phyloP scores from a whole-genome alignment of 2,329 filamentous ascomycete species.

The Didymella keratinophila region DNA sequence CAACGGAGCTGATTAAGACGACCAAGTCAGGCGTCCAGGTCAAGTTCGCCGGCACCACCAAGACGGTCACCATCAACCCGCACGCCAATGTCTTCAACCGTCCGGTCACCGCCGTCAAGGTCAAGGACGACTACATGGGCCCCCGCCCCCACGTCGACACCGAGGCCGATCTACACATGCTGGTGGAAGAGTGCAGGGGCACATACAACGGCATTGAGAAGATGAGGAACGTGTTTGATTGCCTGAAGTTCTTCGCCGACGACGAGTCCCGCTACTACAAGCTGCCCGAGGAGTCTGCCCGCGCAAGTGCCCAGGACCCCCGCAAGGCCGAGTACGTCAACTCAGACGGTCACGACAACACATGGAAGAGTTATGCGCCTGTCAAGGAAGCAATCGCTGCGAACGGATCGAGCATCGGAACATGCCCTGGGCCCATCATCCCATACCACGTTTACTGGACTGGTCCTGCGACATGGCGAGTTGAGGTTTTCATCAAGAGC shows the following conservation, averaged over 20 bases:
- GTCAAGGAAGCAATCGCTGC: slow-evolving; percentile 45
- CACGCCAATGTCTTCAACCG: slow-evolving; percentile 64
- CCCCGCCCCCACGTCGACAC: slow-evolving; percentile 61
- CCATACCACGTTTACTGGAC: slow-evolving; percentile 67
- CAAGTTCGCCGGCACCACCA: slow-evolving; percentile 53
- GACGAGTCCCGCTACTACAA: slow-evolving; percentile 60
- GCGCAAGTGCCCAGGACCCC: slow-evolving; percentile 54
- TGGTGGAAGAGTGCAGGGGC: slow-evolving; percentile 63
- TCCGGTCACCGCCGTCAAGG: slow-evolving; percentile 58
- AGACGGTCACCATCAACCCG: slow-evolving; percentile 58
- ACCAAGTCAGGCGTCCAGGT: slow-evolving; percentile 52
- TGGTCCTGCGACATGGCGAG: slow-evolving; percentile 64
- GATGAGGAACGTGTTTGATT: slow-evolving; percentile 63
- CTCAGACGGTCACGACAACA: slow-evolving; percentile 54
- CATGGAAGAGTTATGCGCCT: slow-evolving; percentile 49
- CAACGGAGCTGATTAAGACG: slow-evolving; percentile 52
- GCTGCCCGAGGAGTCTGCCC: slow-evolving; percentile 51
- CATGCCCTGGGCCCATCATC: slow-evolving; percentile 63
- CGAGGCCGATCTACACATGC: slow-evolving; percentile 60
- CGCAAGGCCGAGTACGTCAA: slow-evolving; percentile 53
- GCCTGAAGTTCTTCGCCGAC: slow-evolving; percentile 60
- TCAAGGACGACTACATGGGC: slow-evolving; percentile 62
- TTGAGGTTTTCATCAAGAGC: slow-evolving; percentile 65
- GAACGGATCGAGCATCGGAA: slow-evolving; percentile 55
- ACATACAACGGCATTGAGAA: slow-evolving; percentile 62